phyloP scores from a whole-genome alignment of 2,329 filamentous ascomycete species.

The Juglanconis sp. region DNA sequence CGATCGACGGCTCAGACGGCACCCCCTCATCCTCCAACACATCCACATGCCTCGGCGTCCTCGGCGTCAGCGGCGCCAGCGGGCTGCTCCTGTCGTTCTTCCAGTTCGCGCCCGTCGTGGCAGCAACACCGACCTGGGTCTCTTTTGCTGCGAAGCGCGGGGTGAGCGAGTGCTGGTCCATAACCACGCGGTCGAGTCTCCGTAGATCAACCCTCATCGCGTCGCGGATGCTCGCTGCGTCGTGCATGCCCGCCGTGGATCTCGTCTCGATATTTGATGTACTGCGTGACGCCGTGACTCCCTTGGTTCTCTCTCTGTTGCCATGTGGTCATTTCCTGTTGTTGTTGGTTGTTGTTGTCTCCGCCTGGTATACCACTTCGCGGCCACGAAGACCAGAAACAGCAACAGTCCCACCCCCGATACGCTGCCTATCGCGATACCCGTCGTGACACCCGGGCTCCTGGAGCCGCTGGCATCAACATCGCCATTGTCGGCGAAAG shows the following conservation, averaged over 20 bases:
- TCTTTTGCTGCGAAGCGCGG: background rate
- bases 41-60: slow-evolving; percentile 64
- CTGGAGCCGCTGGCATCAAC: background rate
- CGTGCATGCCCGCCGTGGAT: background rate
- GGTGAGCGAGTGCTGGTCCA: background rate
- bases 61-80: slow-evolving; percentile 50
- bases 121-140: background rate
- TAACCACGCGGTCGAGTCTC: slow-evolving; percentile 3
- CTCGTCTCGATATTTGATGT: background rate
- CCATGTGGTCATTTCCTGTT: background rate
- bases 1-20: slow-evolving; percentile 3
- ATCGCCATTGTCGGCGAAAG: background rate
- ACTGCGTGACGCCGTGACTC: background rate
- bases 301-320: background rate
- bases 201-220: background rate
- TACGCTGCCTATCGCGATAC: slow-evolving; percentile 5
- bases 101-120: slow-evolving; percentile 13
- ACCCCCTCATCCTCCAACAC: slow-evolving; percentile 48
- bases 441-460: background rate
- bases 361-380: background rate
- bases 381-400: background rate
- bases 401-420: slow-evolving; percentile 1
- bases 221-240: background rate
- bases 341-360: background rate
- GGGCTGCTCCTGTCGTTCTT: background rate